phyloP scores from a whole-genome alignment of 2,329 filamentous ascomycete genomes.

The Hymenoscyphus occultus region DNA sequence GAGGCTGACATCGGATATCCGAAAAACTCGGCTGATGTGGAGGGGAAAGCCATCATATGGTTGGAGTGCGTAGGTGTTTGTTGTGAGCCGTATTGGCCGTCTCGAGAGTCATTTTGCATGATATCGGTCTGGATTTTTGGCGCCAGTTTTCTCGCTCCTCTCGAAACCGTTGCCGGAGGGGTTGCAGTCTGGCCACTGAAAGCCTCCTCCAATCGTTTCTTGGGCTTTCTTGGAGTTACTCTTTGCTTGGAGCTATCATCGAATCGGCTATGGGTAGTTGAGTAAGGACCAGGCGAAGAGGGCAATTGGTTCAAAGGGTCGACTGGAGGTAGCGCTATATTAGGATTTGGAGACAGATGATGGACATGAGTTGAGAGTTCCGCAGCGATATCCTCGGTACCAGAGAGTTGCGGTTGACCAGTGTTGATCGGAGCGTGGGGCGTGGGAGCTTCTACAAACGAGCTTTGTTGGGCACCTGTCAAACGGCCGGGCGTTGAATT shows the following conservation, averaged over 20 bases:
- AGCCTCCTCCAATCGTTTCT: conserved; percentile 36
- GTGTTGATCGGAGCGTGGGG: conserved; percentile 23
- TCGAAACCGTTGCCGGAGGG: conserved; percentile 56
- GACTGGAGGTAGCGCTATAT: conserved; percentile 55
- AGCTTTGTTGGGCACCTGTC: conserved; percentile 31
- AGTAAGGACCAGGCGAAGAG: conserved; percentile 52
- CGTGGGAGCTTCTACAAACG: conserved; percentile 31
- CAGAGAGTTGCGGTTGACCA: conserved; percentile 46
- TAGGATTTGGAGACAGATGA: conserved; percentile 54
- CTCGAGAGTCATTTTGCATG: conserved; percentile 34
- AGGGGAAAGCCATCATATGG: conserved; percentile 50
- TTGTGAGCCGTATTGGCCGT: conserved; percentile 29
- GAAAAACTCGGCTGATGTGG: conserved; percentile 56
- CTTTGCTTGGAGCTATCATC: conserved; percentile 28
- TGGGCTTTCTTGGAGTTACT: conserved; percentile 42
- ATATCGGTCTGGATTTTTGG: conserved; percentile 36
- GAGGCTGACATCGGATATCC: conserved; percentile 59
- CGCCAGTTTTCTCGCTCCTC: conserved; percentile 54
- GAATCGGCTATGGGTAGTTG: conserved; percentile 25
- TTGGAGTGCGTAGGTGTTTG: conserved; percentile 33
- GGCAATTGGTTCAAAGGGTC: conserved; percentile 56
- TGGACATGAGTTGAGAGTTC: conserved; percentile 61
- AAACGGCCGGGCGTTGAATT: conserved; percentile 61
- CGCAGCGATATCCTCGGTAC: conserved; percentile 45
- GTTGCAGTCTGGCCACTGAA: conserved; percentile 51